Percentiles rank a stretch among this genome's conserved stretches.
These are phyloP conservation scores for Arctium lappa DNA, from an alignment of 129 eudicot genomes.

Conservation along the genomic window DNA sequence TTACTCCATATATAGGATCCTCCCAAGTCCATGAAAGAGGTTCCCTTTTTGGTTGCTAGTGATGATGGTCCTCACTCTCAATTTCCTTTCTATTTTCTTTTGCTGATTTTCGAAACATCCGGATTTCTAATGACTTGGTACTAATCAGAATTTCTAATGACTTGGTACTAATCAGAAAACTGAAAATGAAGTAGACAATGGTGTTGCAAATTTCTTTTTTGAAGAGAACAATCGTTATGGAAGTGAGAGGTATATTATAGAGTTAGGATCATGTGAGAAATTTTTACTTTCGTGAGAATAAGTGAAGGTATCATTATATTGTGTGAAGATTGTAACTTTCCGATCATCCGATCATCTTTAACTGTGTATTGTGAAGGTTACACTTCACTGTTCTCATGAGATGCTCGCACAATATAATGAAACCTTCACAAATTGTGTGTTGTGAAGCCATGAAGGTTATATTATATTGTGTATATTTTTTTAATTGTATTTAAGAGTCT, in stretches of 20 bases:
- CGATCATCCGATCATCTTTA: background rate
- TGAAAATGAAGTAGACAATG: background rate
- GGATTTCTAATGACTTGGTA: conserved; percentile 12
- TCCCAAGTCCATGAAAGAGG: conserved; percentile 19
- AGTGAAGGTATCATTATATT: background rate
- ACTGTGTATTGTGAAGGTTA: background rate
- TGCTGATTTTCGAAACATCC: conserved; percentile 7
- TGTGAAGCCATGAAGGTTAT: background rate
- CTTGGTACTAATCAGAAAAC: background rate
- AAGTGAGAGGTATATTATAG: conserved; percentile 2
- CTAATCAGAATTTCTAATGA: conserved; percentile 16
- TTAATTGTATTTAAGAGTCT: background rate
- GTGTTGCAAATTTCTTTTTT: background rate
- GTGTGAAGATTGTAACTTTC: background rate
- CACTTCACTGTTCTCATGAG: background rate
- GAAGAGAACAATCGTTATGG: conserved; percentile 1
- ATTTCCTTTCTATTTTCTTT: background rate
- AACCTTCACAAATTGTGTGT: background rate
- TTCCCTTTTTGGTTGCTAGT: conserved; percentile 22
- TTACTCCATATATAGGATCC: conserved; percentile 15
- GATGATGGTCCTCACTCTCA: conserved; percentile 32
- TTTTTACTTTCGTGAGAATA: background rate
- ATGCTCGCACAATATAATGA: no score
- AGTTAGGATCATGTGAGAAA: background rate
- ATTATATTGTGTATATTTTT: background rate